Percentiles rank a stretch among this genome's conserved stretches.
These are phyloP conservation scores for Radiomyces spectabilis DNA, from an alignment of 192 early-diverging fungal genomes.

Conservation along the genomic window DNA sequence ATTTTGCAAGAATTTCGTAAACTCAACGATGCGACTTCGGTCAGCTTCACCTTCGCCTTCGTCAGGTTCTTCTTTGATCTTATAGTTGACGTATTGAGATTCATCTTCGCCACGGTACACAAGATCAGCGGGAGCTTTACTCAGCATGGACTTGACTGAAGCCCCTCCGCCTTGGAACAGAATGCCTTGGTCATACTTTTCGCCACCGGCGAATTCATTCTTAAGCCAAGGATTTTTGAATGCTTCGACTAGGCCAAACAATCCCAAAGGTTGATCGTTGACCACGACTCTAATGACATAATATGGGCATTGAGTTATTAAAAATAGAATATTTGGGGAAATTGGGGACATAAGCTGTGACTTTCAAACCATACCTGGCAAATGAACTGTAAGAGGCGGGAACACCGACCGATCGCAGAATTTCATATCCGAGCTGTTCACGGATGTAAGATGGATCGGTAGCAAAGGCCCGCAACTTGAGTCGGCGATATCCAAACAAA, in stretches of 20 bases:
- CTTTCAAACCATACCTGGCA: conserved; percentile 6
- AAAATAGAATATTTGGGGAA: conserved; percentile 7
- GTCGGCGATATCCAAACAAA: conserved; percentile 4
- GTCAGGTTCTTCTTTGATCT: conserved; percentile 5
- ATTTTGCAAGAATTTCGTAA: conserved; percentile 18
- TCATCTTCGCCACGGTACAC: not conserved
- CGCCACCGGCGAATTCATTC: conserved; percentile 24
- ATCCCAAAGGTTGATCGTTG: conserved; percentile 28
- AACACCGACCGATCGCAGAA: conserved; percentile 2
- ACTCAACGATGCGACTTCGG: conserved; percentile 6
- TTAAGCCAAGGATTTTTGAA: conserved; percentile 34
- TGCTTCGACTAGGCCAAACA: conserved; percentile 36
- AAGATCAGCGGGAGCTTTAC: not conserved
- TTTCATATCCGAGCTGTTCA: conserved; percentile 17
- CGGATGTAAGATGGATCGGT: conserved; percentile 23
- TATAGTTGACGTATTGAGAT: conserved; percentile 5
- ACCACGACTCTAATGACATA: conserved; percentile 23
- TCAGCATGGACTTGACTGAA: not conserved
- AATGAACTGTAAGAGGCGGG: conserved; percentile 3
- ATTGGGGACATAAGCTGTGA: not conserved
- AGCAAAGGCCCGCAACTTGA: conserved; percentile 15
- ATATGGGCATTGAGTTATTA: too few relatives aligned
- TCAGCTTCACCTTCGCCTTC: not conserved
- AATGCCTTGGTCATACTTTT: conserved; percentile 12
- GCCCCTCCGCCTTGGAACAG: conserved; percentile 6